Evolutionary conservation across 106 monocot genomes (phyloP), one percentile per base, ranked within the genome.

Genomic region (Dactylorhiza incarnata): DNA sequence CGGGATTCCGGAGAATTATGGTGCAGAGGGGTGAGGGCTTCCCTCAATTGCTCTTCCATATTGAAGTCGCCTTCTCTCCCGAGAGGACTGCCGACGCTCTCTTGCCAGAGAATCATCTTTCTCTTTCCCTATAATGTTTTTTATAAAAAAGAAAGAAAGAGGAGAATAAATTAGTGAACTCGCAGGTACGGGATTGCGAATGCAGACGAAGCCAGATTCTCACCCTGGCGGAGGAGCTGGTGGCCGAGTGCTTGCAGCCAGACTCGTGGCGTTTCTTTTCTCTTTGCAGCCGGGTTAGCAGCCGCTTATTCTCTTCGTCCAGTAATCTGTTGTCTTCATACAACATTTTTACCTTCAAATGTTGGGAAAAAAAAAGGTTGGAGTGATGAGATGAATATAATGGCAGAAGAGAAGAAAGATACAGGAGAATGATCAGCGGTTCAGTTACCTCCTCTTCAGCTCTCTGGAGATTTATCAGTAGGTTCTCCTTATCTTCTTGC

Each of bases 391-490:
- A 78, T 66, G 12, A 74, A n/a, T 20, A 75, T 49, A 72, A 77
- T 45, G n/a, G 15, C n/a, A 43, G 37, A 79, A 1, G 49, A 25
- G 48, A 73, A 68, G 51, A 74, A 70, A 44, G 17, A 43, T 15
- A 55, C 7, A 25, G 6, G 6, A 5, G 24, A 25, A 81, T 4
- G 13, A 16, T 37, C 6, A n/a, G 59, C 0, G 44, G 46, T 46
- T 16, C 45, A 23, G 50, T 47, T 88, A 90, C 95, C 90, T 95
- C 95, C 20, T 87, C 92, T 82, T 90, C 92, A 73, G 95, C 95
- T 81, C 83, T 86, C 49, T 78, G 24, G 66, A 95, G 92, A 80
- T 95, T 95, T 45, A 84, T 78, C 44, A 79, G 81, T 48, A 92
- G 46, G 46, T 85, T 45, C 70, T 92, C 90, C 75, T 88, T 95